Conservation (phyloP, 2,329 filamentous ascomycete species). For the Venturia effusa region DNA sequence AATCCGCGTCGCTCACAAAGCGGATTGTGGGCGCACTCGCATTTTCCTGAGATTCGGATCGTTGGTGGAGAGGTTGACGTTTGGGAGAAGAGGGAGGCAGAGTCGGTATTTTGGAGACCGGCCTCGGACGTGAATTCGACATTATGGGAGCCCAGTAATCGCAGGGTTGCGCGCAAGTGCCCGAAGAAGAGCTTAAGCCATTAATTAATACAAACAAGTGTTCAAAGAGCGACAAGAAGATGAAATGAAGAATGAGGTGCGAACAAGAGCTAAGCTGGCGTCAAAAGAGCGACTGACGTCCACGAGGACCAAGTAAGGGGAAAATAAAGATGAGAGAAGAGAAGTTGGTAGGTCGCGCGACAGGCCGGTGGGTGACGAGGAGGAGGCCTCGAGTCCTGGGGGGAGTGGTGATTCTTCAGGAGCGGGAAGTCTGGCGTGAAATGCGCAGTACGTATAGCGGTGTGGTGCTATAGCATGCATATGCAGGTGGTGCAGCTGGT, state of each 20-base stretch:
- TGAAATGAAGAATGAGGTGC: neutral
- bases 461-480: neutral
- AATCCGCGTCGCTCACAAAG: constrained; percentile 26
- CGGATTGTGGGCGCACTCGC: constrained; percentile 25
- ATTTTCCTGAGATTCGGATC: constrained; percentile 27
- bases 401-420: neutral
- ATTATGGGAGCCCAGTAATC: neutral
- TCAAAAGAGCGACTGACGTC: neutral
- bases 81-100: constrained; percentile 24
- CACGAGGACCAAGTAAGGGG: neutral
- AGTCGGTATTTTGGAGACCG: constrained; percentile 14
- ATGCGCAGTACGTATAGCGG: neutral
- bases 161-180: neutral
- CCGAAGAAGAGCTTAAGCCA: constrained; percentile 4
- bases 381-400: constrained; percentile 2
- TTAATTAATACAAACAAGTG: constrained; percentile 8
- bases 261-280: neutral
- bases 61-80: constrained; percentile 27
- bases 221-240: constrained; percentile 5
- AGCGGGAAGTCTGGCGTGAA: neutral
- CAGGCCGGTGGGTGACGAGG: neutral
- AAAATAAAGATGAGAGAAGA: neutral
- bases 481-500: neutral
- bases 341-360: neutral
- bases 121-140: constrained; percentile 7